Conservation (phyloP, 2,329 filamentous ascomycete species). For the Botryotinia calthae region DNA sequence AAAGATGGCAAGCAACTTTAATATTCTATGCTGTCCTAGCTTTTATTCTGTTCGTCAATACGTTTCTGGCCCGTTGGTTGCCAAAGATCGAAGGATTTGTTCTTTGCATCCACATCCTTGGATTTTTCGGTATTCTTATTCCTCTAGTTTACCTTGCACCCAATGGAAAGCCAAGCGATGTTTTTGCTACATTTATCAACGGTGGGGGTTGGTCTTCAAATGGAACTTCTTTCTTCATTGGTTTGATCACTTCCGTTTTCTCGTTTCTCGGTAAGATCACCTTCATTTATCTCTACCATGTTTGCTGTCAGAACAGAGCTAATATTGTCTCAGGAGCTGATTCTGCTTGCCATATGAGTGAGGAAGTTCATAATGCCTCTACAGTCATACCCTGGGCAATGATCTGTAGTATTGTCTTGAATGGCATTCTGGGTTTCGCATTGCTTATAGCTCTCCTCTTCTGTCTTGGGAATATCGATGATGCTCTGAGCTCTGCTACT, state of each 20-base stretch:
- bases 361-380: conserved; percentile 22
- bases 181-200: conserved; percentile 38
- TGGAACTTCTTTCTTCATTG: conserved; percentile 40
- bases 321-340: conserved; percentile 13
- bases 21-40: conserved; percentile 43
- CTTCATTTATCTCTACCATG: background rate
- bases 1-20: conserved; percentile 45
- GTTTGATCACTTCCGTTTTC: conserved; percentile 29
- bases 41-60: conserved; percentile 46
- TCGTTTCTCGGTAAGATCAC: conserved; percentile 16
- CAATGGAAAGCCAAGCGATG: conserved; percentile 24
- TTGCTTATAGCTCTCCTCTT: conserved; percentile 40
- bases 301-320: background rate
- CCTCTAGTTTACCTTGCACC: conserved; percentile 38
- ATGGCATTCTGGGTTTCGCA: conserved; percentile 47
- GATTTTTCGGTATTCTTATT: conserved; percentile 46
- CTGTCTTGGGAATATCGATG: conserved; percentile 39
- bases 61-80: conserved; percentile 40
- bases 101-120: conserved; percentile 45
- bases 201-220: conserved; percentile 35
- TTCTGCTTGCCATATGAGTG: conserved; percentile 20
- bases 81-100: conserved; percentile 45
- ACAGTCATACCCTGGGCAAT: conserved; percentile 37
- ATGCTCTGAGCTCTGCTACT: conserved; percentile 42
- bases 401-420: conserved; percentile 46